Evolutionary conservation across 129 eudicot species (phyloP), one percentile per base, ranked within the genome.

Genomic region (Flaveria sonorensis): DNA sequence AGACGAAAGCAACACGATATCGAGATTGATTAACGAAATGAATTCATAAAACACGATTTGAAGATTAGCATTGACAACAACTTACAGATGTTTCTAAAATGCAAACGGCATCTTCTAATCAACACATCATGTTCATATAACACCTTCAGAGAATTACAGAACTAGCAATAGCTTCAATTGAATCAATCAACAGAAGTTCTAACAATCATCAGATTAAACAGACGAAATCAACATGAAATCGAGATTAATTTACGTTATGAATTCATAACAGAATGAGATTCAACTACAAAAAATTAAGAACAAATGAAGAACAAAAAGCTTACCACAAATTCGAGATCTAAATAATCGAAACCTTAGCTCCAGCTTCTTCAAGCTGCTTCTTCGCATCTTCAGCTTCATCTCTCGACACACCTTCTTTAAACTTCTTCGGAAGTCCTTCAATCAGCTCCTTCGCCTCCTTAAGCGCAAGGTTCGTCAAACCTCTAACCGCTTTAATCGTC

Each of bases 281-380:
- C 71, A 65, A 61, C 71, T 43, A 65, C 63, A 77, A 61, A 76
- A 82, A 36, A 66, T 53, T 62, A 72, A 26, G 48, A 70, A 75
- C 28, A 6, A 52, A 42, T 77, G 7, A 61, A 21, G 32, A 47
- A 67, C 1, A 30, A 30, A 48, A 63, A 61, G 32, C 40, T 20
- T 78, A 82, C 80, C 74, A 71, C 30, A 26, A 66, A 43, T 19
- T 13, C 2, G 8, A 16, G 71, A 56, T 23, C 76, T 86, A 92
- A 71, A 73, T 90, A 74, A 92, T 89, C 2, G 89, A 68, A 62
- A 92, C 77, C 74, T 94, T 91, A 40, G 97, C 97, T 10, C 98
- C 98, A 24, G 98, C 98, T 36, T 81, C 98, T 84, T 93, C 97
- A 15, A 93, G 97, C 83, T 90, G 97, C 79, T 93, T 93, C 85